Percentiles rank a stretch among this genome's conserved stretches.
Evolutionary conservation across 75 land plant species (phyloP).

Genomic region (Adiantum capillusveneris): DNA sequence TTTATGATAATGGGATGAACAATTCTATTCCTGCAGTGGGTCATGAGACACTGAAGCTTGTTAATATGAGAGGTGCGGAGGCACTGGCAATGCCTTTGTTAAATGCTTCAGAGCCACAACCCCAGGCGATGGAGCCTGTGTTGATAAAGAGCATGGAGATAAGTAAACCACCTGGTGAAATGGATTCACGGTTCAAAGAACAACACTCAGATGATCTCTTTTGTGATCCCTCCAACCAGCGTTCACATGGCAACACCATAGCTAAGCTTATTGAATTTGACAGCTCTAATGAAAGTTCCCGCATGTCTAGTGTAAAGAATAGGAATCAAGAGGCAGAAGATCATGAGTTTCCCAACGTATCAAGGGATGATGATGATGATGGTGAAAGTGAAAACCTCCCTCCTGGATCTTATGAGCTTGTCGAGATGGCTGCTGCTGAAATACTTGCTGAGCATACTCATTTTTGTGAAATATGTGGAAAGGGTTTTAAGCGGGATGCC

Average conservation of each 20-base stretch:
- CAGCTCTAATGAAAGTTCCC: not conserved
- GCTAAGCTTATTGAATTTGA: not conserved
- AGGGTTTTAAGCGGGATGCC: conserved; percentile 83
- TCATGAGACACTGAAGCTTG: not conserved
- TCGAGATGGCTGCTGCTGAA: conserved; percentile 65
- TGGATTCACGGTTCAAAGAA: not conserved
- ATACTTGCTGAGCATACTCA: conserved; percentile 85
- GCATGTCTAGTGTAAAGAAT: not conserved
- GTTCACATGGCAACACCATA: not conserved
- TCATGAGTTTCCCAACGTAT: not conserved
- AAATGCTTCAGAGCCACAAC: too few species aligned
- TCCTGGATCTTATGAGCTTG: conserved; percentile 67
- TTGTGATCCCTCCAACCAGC: conserved; percentile 13
- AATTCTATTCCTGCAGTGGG: not conserved
- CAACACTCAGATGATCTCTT: not conserved
- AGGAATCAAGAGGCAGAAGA: not conserved
- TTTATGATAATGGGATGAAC: not conserved
- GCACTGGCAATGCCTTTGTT: too few species aligned
- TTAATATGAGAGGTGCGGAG: not conserved
- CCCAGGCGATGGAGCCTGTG: too few species aligned
- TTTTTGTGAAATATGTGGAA: conserved; percentile 71
- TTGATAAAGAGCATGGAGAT: too few species aligned
- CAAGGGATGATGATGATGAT: conserved; percentile 53
- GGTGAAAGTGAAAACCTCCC: conserved; percentile 58
- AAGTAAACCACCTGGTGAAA: too few species aligned